Conservation (phyloP, 768 basidiomycete species). For the Suillus subluteus region DNA sequence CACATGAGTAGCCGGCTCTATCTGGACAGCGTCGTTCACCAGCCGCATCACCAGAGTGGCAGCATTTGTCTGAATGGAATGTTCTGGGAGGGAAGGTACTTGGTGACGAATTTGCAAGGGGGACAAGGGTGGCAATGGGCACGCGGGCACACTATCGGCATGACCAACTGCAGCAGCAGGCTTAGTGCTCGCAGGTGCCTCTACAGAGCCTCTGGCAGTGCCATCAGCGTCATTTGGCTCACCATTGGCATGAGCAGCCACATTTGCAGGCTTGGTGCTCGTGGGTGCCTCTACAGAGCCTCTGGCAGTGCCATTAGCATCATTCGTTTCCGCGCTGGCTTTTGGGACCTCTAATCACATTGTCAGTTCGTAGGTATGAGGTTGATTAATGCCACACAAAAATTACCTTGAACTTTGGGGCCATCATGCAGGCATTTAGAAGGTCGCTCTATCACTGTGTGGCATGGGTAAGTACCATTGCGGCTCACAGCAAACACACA, state of each 20-base stretch:
- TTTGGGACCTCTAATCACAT: background rate
- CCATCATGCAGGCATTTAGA: background rate
- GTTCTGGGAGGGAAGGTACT: background rate
- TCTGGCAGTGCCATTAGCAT: background rate
- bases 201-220: background rate
- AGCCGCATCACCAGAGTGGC: no score
- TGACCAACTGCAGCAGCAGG: background rate
- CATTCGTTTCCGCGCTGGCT: background rate
- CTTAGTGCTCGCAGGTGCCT: background rate
- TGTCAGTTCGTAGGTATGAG: background rate
- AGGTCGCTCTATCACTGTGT: background rate
- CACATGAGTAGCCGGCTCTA: background rate
- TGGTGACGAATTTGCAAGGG: background rate
- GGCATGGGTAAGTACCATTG: background rate
- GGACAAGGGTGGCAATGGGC: background rate
- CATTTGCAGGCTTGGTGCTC: background rate
- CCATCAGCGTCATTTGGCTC: background rate
- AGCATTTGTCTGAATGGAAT: background rate
- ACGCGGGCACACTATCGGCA: background rate
- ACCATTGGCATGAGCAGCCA: background rate
- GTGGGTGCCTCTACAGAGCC: background rate
- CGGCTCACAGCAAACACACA: background rate
- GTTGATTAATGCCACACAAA: background rate
- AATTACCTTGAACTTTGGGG: constrained; percentile 1
- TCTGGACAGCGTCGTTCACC: no score